Conservation (phyloP, 1,284 basidiomycete genomes). For the Entoloma clypeatum region DNA sequence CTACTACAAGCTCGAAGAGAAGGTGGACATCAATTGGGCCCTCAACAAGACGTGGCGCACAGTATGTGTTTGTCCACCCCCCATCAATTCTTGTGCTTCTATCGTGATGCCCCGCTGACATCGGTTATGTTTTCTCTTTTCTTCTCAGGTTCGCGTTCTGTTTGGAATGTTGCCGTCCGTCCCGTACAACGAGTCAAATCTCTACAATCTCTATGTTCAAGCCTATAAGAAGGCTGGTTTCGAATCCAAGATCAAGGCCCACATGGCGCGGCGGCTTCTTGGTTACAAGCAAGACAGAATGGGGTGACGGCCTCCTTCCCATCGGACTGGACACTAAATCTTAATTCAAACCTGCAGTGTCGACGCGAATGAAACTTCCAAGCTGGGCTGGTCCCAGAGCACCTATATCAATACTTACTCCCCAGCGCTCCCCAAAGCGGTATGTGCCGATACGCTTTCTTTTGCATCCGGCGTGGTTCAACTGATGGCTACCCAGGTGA, state of each 20-base stretch:
- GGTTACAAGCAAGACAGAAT: slow-evolving; percentile 23
- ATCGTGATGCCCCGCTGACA: not conserved
- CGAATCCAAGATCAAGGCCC: slow-evolving; percentile 19
- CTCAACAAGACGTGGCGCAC: slow-evolving; percentile 18
- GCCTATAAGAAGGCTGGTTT: slow-evolving; percentile 19
- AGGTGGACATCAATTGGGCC: slow-evolving; percentile 14
- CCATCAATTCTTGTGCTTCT: not conserved
- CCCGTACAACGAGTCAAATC: slow-evolving; percentile 16
- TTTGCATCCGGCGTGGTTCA: no score
- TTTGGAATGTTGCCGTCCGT: slow-evolving; percentile 13
- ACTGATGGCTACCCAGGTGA: slow-evolving; percentile 16
- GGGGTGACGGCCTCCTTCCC: slow-evolving; percentile 13
- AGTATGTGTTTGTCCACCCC: slow-evolving; percentile 7
- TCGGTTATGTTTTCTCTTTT: not conserved
- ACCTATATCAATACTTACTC: slow-evolving; percentile 24
- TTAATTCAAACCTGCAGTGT: slow-evolving; percentile 15
- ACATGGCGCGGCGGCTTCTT: slow-evolving; percentile 21
- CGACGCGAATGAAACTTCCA: slow-evolving; percentile 16
- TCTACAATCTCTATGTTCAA: slow-evolving; percentile 21
- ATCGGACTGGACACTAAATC: not conserved
- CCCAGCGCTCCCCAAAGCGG: slow-evolving; percentile 23
- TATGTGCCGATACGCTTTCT: slow-evolving; percentile 4
- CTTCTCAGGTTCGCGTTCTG: slow-evolving; percentile 13
- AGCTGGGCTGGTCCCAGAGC: slow-evolving; percentile 23
- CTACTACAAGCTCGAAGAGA: slow-evolving; percentile 9